phyloP scores from a whole-genome alignment of 1,284 basidiomycete genomes.

The Inonotus obliquus region DNA sequence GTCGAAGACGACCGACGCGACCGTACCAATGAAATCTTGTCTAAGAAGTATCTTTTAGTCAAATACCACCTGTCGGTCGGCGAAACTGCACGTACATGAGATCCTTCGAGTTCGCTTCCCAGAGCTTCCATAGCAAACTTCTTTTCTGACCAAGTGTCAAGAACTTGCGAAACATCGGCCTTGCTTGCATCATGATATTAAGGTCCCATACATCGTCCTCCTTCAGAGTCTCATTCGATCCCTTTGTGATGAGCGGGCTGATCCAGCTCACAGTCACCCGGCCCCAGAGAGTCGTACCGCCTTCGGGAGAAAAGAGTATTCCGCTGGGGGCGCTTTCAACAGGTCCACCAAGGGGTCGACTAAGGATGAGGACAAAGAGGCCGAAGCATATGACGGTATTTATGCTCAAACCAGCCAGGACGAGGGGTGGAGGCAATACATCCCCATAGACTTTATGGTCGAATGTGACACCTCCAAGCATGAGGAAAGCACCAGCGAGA shows the following conservation, averaged over 20 bases:
- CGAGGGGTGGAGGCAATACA: slow-evolving; percentile 33
- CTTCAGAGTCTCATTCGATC: slow-evolving; percentile 56
- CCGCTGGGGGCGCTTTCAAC: slow-evolving; percentile 42
- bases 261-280: slow-evolving; percentile 86
- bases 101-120: slow-evolving; percentile 69
- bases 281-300: slow-evolving; percentile 68
- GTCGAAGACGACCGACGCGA: slow-evolving; percentile 61
- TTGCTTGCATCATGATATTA: slow-evolving; percentile 63
- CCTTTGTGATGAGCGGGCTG: slow-evolving; percentile 56
- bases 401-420: slow-evolving; percentile 31
- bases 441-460: slow-evolving; percentile 35
- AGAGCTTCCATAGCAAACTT: slow-evolving; percentile 59
- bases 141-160: slow-evolving; percentile 21
- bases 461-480: slow-evolving; percentile 46
- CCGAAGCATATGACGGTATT: slow-evolving; percentile 40
- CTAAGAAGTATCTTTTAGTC: slow-evolving; percentile 19
- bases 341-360: slow-evolving; percentile 59
- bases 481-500: slow-evolving; percentile 36
- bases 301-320: slow-evolving; percentile 61
- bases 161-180: slow-evolving; percentile 63
- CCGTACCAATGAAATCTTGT: slow-evolving; percentile 63
- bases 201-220: slow-evolving; percentile 70
- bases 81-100: slow-evolving; percentile 40
- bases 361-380: slow-evolving; percentile 41
- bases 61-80: background rate